Percentiles rank a stretch among this genome's conserved stretches.
These are phyloP conservation scores for Coemansia sp. DNA, from an alignment of 192 early-diverging fungal species.

Conservation along the genomic window DNA sequence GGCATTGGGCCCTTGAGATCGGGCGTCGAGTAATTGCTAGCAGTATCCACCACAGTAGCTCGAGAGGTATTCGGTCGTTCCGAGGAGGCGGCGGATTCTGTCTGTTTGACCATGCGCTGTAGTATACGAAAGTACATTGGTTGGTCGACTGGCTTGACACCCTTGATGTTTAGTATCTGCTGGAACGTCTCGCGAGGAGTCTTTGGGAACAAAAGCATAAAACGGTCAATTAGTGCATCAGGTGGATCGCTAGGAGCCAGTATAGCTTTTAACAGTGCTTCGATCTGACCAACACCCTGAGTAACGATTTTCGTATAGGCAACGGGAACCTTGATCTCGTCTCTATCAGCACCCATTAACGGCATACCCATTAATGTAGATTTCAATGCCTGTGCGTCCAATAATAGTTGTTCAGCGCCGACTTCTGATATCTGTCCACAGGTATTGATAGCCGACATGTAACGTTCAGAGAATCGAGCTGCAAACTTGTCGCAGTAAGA, in stretches of 20 bases:
- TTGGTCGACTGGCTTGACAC: constrained; percentile 64
- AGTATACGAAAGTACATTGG: constrained; percentile 37
- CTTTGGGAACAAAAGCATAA: constrained; percentile 81
- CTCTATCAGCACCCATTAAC: constrained; percentile 59
- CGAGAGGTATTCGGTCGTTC: not conserved
- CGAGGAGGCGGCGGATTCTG: not conserved
- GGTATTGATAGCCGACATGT: constrained; percentile 66
- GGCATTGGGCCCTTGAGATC: constrained; percentile 18
- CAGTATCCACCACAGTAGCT: not conserved
- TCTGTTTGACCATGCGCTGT: constrained; percentile 10
- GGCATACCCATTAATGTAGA: constrained; percentile 77
- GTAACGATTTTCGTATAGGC: constrained; percentile 86
- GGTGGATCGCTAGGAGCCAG: constrained; percentile 81
- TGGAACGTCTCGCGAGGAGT: constrained; percentile 69
- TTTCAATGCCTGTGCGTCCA: constrained; percentile 94
- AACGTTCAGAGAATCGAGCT: constrained; percentile 75
- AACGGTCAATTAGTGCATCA: constrained; percentile 85
- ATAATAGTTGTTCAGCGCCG: constrained; percentile 93
- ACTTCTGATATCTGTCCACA: constrained; percentile 88
- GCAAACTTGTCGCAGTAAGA: constrained; percentile 92
- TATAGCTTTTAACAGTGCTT: constrained; percentile 87
- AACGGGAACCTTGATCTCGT: constrained; percentile 4
- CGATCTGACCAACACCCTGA: constrained; percentile 76
- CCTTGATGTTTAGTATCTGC: constrained; percentile 85
- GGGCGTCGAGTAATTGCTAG: constrained; percentile 17